Conservation (phyloP, 306 rosid genomes). For the Quercus rubra region DNA sequence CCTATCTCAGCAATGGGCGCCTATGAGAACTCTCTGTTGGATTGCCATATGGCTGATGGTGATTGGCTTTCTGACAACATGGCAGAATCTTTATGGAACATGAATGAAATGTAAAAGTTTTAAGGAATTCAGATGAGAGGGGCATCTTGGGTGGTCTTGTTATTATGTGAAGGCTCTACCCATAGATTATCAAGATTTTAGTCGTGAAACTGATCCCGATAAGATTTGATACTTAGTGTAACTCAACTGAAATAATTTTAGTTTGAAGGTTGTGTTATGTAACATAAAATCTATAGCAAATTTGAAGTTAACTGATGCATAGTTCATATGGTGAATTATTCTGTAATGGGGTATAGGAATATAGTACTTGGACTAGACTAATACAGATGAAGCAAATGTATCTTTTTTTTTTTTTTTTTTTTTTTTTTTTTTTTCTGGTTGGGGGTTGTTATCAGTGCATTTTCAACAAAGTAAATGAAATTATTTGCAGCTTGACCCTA, state of each 20-base stretch:
- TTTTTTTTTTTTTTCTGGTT: background rate
- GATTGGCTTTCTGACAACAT: constrained; percentile 51
- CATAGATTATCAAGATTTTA: background rate
- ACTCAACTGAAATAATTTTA: constrained; percentile 5
- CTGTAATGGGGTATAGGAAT: background rate
- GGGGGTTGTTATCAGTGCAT: constrained; percentile 13
- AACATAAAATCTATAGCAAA: background rate
- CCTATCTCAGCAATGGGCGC: constrained; percentile 28
- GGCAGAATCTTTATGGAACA: constrained; percentile 64
- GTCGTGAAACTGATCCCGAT: constrained; percentile 19
- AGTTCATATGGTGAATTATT: constrained; percentile 6
- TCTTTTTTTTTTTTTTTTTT: background rate
- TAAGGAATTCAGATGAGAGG: constrained; percentile 5
- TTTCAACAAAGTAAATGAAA: constrained; percentile 22
- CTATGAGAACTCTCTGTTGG: constrained; percentile 45
- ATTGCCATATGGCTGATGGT: constrained; percentile 46
- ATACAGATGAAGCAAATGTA: constrained; percentile 22
- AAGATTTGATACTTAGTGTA: constrained; percentile 1
- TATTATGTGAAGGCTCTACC: constrained; percentile 24
- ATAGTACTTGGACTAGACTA: constrained; percentile 13
- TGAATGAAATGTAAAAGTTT: constrained; percentile 47
- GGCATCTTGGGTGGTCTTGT: constrained; percentile 30
- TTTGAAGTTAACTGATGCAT: constrained; percentile 14
- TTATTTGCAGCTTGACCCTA: constrained; percentile 14
- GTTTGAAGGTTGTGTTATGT: constrained; percentile 18